These are phyloP conservation scores for Gymnopilus junonius DNA, from an alignment of 768 basidiomycete species.

Conservation along the genomic window DNA sequence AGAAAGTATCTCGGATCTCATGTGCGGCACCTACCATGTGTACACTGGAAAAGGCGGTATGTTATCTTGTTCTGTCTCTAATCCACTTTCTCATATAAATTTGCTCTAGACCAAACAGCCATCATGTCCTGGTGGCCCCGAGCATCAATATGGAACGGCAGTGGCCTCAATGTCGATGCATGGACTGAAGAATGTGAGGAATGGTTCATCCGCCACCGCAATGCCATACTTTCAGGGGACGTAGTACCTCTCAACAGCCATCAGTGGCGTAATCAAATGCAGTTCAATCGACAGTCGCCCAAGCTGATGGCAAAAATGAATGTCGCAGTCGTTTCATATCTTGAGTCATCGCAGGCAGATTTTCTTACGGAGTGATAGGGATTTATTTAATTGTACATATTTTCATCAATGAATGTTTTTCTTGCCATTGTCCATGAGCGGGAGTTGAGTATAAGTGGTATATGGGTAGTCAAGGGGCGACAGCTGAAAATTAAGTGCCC, in stretches of 20 bases:
- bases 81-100: neutral
- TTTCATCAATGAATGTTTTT: neutral
- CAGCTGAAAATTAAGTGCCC: neutral
- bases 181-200: slow-evolving; percentile 25
- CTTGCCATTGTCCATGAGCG: too few species aligned
- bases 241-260: neutral
- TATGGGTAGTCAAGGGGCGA: too few species aligned
- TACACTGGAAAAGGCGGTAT: slow-evolving; percentile 11
- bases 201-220: slow-evolving; percentile 20
- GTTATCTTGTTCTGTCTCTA: neutral
- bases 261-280: slow-evolving; percentile 3
- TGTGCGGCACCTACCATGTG: slow-evolving; percentile 18
- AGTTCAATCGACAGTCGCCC: neutral
- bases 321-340: neutral
- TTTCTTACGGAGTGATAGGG: neutral
- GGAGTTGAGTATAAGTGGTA: too few species aligned
- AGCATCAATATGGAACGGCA: slow-evolving; percentile 7
- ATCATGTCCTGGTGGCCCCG: slow-evolving; percentile 23
- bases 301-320: slow-evolving; percentile 2
- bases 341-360: neutral
- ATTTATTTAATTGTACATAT: too few species aligned
- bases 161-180: slow-evolving; percentile 17
- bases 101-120: slow-evolving; percentile 6
- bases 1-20: slow-evolving; percentile 12
- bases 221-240: slow-evolving; percentile 6